A percentile compares a stretch with the other conserved stretches of the same genome.
Evolutionary conservation across 2,329 filamentous ascomycete genomes (phyloP).

Genomic region (Colletotrichum phormii): DNA sequence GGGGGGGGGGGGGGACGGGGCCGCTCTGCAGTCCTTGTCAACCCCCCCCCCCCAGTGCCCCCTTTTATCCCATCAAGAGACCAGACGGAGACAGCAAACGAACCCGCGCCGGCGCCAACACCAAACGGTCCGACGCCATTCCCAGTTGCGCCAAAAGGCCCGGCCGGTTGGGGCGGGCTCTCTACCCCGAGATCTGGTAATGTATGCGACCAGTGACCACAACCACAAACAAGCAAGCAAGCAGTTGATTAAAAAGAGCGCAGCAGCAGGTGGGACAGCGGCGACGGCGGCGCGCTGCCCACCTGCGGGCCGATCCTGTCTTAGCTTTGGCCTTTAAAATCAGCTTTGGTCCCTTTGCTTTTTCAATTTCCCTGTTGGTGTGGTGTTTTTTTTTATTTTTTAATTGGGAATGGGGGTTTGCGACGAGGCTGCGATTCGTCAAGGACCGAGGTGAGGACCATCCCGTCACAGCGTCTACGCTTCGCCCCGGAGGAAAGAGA

Average conservation of each 20-base stretch:
- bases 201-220: slow-evolving; percentile 18
- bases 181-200: slow-evolving; percentile 25
- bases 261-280: no score
- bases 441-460: not conserved
- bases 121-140: not conserved
- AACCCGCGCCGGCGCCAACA: not conserved
- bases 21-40: not conserved
- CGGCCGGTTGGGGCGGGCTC: not conserved
- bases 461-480: not conserved
- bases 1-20: no score
- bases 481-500: not conserved
- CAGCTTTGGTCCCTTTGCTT: slow-evolving; percentile 11
- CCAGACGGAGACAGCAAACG: not conserved
- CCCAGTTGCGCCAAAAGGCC: not conserved
- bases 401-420: not conserved
- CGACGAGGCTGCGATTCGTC: slow-evolving; percentile 13
- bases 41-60: no score
- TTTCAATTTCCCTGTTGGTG: not conserved
- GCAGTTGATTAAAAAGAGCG: not conserved
- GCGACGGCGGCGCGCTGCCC: not conserved
- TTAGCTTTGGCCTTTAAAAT: slow-evolving; percentile 16
- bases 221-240: not conserved
- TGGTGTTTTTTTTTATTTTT: not conserved
- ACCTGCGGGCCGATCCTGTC: slow-evolving; percentile 33
- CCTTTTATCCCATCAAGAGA: not conserved